A percentile compares a stretch with the other conserved stretches of the same genome.
Evolutionary conservation across 1,284 basidiomycete species (phyloP).

Genomic region (Apiotrichum akiyoshidainum): DNA sequence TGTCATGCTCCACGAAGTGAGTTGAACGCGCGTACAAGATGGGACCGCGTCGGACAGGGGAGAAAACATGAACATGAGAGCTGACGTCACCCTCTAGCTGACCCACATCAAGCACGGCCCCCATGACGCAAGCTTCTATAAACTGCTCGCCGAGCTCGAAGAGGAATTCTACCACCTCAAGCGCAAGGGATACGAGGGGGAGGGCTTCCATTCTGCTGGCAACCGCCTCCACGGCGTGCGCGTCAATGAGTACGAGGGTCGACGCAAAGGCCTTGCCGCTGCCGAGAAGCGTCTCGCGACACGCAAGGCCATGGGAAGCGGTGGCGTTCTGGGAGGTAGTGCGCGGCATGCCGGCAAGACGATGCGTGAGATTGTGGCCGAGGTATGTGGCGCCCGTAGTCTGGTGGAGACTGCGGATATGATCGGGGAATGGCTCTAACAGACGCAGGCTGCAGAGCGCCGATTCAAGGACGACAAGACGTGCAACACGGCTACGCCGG

Average conservation of each 20-base stretch:
- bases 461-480: slow-evolving; percentile 66
- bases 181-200: slow-evolving; percentile 68
- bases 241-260: slow-evolving; percentile 62
- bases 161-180: slow-evolving; percentile 75
- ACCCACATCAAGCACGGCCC: slow-evolving; percentile 83
- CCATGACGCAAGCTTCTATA: slow-evolving; percentile 75
- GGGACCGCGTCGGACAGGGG: no score
- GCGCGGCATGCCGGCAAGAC: slow-evolving; percentile 52
- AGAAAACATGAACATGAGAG: not conserved
- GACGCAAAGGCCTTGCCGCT: slow-evolving; percentile 65
- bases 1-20: slow-evolving; percentile 81
- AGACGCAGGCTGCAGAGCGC: slow-evolving; percentile 70
- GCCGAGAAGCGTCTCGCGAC: slow-evolving; percentile 65
- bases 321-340: slow-evolving; percentile 53
- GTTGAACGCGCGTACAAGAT: no score
- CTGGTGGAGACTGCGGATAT: not conserved
- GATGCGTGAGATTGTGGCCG: slow-evolving; percentile 68
- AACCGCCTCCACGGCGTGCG: slow-evolving; percentile 64
- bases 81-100: slow-evolving; percentile 56
- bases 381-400: slow-evolving; percentile 55
- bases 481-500: slow-evolving; percentile 55
- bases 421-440: slow-evolving; percentile 4
- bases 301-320: slow-evolving; percentile 56
- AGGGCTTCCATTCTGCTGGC: slow-evolving; percentile 76
- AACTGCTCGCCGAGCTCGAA: slow-evolving; percentile 68